Conservation (phyloP, 2,329 filamentous ascomycete genomes). For the Diaporthe australafricana region DNA sequence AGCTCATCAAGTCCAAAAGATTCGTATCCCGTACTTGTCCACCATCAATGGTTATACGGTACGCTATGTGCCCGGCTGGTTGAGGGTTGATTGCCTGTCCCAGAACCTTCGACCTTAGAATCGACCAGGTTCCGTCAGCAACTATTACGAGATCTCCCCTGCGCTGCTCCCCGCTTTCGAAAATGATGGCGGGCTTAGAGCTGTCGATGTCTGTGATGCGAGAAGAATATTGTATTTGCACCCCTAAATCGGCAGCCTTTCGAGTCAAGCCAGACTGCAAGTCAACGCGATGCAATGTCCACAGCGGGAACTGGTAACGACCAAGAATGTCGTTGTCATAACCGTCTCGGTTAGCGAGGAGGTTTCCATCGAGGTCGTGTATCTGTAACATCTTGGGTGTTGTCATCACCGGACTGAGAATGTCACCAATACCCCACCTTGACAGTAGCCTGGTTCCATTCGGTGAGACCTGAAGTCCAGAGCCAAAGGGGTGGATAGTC, state of each 20-base stretch:
- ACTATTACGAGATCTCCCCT: slow-evolving; percentile 1
- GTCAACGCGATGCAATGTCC: slow-evolving; percentile 13
- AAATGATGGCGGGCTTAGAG: background rate
- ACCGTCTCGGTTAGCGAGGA: background rate
- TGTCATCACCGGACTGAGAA: background rate
- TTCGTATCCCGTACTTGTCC: background rate
- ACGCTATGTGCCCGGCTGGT: background rate
- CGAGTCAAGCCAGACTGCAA: background rate
- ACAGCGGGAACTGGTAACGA: background rate
- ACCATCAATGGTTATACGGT: slow-evolving; percentile 5
- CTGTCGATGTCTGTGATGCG: background rate
- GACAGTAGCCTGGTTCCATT: slow-evolving; percentile 4
- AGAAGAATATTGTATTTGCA: background rate
- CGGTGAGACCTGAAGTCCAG: background rate
- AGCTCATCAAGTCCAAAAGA: background rate
- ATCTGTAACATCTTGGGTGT: background rate
- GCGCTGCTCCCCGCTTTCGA: background rate
- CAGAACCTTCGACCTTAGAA: background rate
- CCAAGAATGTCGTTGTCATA: background rate
- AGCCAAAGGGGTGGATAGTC: slow-evolving; percentile 9
- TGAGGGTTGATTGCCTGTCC: background rate
- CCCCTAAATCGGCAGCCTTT: background rate
- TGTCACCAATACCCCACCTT: background rate
- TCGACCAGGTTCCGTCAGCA: slow-evolving; percentile 14
- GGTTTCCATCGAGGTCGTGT: background rate